These are phyloP conservation scores for Pseudocercospora musae DNA, from an alignment of 2,329 filamentous ascomycete species.

Conservation along the genomic window DNA sequence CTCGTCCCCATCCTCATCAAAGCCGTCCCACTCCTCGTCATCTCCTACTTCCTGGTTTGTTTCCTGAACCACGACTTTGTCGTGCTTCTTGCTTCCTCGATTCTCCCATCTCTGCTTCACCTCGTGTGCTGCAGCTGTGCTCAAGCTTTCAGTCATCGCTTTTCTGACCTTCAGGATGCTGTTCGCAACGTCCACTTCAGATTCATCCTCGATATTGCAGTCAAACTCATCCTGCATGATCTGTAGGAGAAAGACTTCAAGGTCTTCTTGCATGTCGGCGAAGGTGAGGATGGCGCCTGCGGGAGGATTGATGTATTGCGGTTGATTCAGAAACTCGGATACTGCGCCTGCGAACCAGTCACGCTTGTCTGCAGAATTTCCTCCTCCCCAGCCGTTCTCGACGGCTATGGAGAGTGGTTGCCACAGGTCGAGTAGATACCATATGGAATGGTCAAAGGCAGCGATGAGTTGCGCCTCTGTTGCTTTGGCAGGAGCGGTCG, in stretches of 20 bases:
- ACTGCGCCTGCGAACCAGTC: constrained; percentile 94
- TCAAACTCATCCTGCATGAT: constrained; percentile 97
- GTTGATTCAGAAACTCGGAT: constrained; percentile 65
- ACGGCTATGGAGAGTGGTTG: constrained; percentile 83
- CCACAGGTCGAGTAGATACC: constrained; percentile 83
- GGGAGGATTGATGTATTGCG: not conserved
- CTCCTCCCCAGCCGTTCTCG: constrained; percentile 82
- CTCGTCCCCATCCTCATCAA: constrained; percentile 53
- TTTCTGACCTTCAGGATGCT: constrained; percentile 67
- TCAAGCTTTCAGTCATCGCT: constrained; percentile 63
- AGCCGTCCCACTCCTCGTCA: constrained; percentile 47
- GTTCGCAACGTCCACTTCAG: constrained; percentile 67
- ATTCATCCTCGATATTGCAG: constrained; percentile 86
- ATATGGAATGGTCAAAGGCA: constrained; percentile 75
- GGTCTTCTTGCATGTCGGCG: constrained; percentile 55
- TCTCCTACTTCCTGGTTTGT: constrained; percentile 54
- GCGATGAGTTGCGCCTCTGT: constrained; percentile 30
- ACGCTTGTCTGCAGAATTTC: constrained; percentile 78
- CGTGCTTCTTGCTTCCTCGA: constrained; percentile 59
- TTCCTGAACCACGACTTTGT: constrained; percentile 58
- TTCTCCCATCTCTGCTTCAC: constrained; percentile 70
- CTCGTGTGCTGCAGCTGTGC: constrained; percentile 79
- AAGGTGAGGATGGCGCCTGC: not conserved
- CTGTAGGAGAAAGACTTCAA: constrained; percentile 81
- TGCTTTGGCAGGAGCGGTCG: constrained; percentile 5